Base-by-base conservation (phyloP, 805 yeast species). In the Clavispora vitiphila region DNA sequence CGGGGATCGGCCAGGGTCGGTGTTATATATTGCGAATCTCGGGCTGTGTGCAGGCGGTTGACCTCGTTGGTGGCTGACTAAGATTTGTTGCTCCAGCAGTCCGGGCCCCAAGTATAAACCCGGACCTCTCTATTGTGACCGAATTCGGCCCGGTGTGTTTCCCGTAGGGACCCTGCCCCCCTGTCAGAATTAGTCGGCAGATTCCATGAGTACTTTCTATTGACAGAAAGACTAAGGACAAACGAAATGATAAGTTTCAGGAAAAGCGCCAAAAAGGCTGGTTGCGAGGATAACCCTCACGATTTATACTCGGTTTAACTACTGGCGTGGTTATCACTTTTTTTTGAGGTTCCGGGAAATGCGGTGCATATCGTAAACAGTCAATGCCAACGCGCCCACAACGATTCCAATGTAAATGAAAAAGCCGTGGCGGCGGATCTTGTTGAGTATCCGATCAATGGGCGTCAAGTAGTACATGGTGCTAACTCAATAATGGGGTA, bases 371-470 rank as follows among this genome's bases (percentile, higher is more conserved):
- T 51, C 55, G 46, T 45, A 49, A 34, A 47, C 40, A 7, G 52
- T 51, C 55, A 53, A 51, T 6, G 49, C 52, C 11, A 51, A 38
- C 10, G 54, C 49, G 6, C 55, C 57, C 15, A 66, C 43, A 8
- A 69, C 55, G 8, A 69, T 29, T 3, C 60, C 54, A 4, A 68
- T 49, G 42, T 63, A 69, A 16, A 67, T 25, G 43, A 64, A 62
- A 38, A 67, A 62, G 8, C 71, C 67, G 29, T 60, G 61, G 37
- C 65, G 56, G 49, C 61, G 62, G 44, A 64, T 40, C 43, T 48
- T 50, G 48, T 56, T 56, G 40, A 65, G 49, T 16, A 55, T 48
- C 26, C 63, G 48, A 40, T 67, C 68, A 9, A 68, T 43, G 10
- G 61, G 55, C 6, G 70, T 57, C 29, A 29, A 43, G 49, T 41